phyloP scores from a whole-genome alignment of 2,329 filamentous ascomycete species.

The Ophiostoma montium region DNA sequence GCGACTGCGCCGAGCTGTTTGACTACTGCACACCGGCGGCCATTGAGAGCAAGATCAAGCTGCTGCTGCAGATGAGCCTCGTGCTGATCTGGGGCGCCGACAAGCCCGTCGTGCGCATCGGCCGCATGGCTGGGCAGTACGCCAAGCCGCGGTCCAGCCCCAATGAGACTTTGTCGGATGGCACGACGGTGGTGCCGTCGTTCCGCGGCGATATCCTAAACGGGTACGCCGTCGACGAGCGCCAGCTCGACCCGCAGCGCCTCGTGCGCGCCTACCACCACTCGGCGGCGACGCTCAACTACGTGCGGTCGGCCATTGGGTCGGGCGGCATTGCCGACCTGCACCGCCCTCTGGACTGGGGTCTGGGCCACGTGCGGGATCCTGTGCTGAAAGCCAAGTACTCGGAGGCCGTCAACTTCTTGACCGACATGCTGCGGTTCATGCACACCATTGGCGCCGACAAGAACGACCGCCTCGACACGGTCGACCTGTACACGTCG shows the following conservation, averaged over 20 bases:
- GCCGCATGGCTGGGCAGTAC: conserved; percentile 93
- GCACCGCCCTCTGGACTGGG: conserved; percentile 89
- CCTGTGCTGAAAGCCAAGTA: conserved; percentile 76
- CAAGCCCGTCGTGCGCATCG: conserved; percentile 81
- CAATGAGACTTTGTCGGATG: conserved; percentile 59
- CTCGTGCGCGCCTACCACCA: conserved; percentile 91
- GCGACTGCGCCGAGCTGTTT: conserved; percentile 94
- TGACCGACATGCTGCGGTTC: conserved; percentile 85
- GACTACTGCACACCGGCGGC: conserved; percentile 83
- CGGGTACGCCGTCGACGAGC: conserved; percentile 62
- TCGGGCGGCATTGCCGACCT: conserved; percentile 90
- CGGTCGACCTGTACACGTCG: conserved; percentile 87
- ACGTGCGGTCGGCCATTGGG: conserved; percentile 67
- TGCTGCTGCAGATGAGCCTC: conserved; percentile 91
- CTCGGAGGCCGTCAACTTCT: conserved; percentile 66
- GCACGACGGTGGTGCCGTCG: conserved; percentile 69
- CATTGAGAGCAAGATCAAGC: conserved; percentile 93
- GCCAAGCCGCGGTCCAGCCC: conserved; percentile 89
- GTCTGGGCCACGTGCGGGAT: conserved; percentile 78
- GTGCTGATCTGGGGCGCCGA: conserved; percentile 80
- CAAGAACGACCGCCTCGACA: conserved; percentile 69
- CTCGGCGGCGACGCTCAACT: conserved; percentile 89
- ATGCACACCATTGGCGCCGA: conserved; percentile 88
- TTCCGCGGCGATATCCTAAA: conserved; percentile 96
- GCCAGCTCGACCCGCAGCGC: conserved; percentile 67